These are phyloP conservation scores for Kwoniella europaea DNA, from an alignment of 768 basidiomycete genomes.

Conservation along the genomic window DNA sequence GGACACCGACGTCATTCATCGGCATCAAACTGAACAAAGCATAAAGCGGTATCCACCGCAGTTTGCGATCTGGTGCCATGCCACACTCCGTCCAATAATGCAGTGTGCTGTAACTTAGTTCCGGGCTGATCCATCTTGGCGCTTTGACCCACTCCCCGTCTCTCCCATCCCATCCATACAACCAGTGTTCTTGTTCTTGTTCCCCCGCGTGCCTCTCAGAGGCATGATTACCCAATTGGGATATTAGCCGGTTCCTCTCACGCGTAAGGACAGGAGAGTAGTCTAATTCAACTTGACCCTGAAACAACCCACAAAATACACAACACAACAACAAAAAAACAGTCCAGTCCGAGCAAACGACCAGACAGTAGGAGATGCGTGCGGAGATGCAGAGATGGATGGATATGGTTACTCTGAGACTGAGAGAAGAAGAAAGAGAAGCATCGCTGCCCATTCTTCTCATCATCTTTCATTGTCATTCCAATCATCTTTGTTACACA, in stretches of 20 bases:
- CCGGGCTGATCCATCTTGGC: not conserved
- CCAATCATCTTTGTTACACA: too few relatives aligned
- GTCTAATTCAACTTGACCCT: not conserved
- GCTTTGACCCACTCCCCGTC: not conserved
- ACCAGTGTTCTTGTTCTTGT: not conserved
- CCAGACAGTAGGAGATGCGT: not conserved
- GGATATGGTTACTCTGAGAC: not conserved
- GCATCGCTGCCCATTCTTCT: not conserved
- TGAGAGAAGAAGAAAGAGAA: not conserved
- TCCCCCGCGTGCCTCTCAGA: constrained; percentile 4
- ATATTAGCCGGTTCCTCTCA: constrained; percentile 3
- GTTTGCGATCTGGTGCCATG: not conserved
- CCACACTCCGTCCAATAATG: too few relatives aligned
- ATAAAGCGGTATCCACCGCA: not conserved
- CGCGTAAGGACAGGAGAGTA: constrained; percentile 3
- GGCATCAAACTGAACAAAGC: not conserved
- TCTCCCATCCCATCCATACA: constrained; percentile 3
- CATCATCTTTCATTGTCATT: not conserved
- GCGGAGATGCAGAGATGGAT: not conserved
- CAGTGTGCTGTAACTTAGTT: too few relatives aligned
- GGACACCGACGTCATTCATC: constrained; percentile 2
- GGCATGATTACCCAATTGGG: not conserved
- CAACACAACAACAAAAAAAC: not conserved
- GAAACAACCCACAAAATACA: not conserved
- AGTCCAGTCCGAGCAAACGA: not conserved